Base-by-base conservation (phyloP, 441 rosid genomes). In the Erysimum cheiri region DNA sequence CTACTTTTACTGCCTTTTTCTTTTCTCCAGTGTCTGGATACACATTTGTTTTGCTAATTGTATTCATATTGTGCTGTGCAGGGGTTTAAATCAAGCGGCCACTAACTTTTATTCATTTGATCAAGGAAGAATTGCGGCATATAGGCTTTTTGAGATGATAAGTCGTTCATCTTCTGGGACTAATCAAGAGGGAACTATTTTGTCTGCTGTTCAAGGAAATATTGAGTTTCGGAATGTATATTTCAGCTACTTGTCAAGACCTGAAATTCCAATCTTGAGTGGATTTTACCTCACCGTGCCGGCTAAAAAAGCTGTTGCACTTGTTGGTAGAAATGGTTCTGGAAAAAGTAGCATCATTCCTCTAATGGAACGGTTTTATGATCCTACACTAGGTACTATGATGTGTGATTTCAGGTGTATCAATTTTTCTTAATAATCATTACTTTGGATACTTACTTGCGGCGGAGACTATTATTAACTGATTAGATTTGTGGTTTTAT, bases 271-370 rank as follows among this genome's bases (percentile, higher is more conserved):
- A 54, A 91, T 95, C 78, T 71, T 95, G 83, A 90, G 97, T 80
- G 99, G 98, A 68, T 92, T 95, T 88, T 92, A 90, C 78, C 99
- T 92, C 54, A 95, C 96, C 36, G 96, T 95, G 44, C 98, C 99
- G 70, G 91, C 99, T 65, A 92, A 92, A 80, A 95, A 95, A 73
- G 84, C 98, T 4, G 92, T 95, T 67, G 98, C 98, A 59, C 99
- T 95, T 83, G 98, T 95, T 67, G 99, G 99, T 57, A 83, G 99
- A 87, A 95, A 90, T 84, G 99, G 99, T 47, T 95, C 99, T 65
- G 99, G 99, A 65, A 95, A 95, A 77, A 92, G 98, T 82, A 95
- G 98, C 74, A 92, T 92, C 64, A 92, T 95, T 71, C 98, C 99
- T 31, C 88, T 95, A 31, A 92, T 95, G 98, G 97, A 95, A 74